Conservation (phyloP, 176 grass and related monocot species). For the Musa beccarii region DNA sequence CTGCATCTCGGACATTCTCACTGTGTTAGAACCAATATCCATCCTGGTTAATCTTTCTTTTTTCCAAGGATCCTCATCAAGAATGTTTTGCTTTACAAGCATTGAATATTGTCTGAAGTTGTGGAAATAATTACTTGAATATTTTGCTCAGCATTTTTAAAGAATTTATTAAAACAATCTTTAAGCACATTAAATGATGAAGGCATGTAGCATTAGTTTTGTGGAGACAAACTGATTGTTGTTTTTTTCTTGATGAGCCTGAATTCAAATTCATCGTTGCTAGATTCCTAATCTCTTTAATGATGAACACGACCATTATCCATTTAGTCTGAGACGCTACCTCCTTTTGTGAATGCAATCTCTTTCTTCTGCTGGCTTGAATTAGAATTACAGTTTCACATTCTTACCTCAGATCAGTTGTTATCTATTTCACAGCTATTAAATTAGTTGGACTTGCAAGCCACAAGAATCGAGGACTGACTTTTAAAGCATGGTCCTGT, state of each 20-base stretch:
- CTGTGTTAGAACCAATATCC: background rate
- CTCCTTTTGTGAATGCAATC: background rate
- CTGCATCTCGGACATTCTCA: background rate
- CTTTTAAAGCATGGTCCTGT: background rate
- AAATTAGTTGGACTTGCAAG: slow-evolving; percentile 1
- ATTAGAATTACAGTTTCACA: background rate
- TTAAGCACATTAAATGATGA: background rate
- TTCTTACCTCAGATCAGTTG: background rate
- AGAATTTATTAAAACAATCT: background rate
- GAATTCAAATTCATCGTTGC: background rate
- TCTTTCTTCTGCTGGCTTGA: background rate
- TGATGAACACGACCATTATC: background rate
- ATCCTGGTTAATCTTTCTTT: background rate
- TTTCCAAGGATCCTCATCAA: background rate
- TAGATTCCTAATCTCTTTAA: no score
- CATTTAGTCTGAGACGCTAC: background rate
- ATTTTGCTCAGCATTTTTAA: background rate
- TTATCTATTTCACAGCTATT: background rate
- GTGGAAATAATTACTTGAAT: background rate
- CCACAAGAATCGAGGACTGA: slow-evolving; percentile 7
- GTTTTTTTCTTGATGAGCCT: background rate
- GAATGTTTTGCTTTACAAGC: background rate
- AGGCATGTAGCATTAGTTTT: background rate
- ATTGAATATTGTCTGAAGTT: background rate
- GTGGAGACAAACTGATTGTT: background rate